A percentile compares a stretch with the other conserved stretches of the same genome.
Conservation (phyloP, 2,329 filamentous ascomycete genomes). For the Nemania sp. region DNA sequence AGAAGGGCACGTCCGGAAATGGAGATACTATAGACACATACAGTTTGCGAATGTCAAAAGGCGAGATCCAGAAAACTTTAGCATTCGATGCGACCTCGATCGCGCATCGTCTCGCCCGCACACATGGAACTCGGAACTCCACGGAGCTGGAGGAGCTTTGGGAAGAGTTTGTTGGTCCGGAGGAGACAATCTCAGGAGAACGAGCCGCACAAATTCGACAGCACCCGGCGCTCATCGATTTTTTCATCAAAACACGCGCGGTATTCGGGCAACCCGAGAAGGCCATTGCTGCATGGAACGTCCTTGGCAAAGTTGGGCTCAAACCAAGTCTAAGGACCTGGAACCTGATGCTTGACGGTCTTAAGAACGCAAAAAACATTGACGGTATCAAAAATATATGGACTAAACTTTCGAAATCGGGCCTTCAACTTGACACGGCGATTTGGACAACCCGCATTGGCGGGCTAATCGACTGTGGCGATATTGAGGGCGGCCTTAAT, state of each 20-base stretch:
- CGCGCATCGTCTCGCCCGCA: slow-evolving; percentile 25
- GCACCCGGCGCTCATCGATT: slow-evolving; percentile 35
- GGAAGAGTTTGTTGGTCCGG: slow-evolving; percentile 32
- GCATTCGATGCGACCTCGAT: slow-evolving; percentile 20
- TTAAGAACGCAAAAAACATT: slow-evolving; percentile 61
- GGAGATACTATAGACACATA: not conserved
- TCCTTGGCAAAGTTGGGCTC: slow-evolving; percentile 49
- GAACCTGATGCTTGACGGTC: slow-evolving; percentile 74
- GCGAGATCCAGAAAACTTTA: too few relatives aligned
- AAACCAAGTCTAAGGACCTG: slow-evolving; percentile 68
- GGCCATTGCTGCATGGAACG: slow-evolving; percentile 37
- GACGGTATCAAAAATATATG: slow-evolving; percentile 69
- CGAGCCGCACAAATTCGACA: slow-evolving; percentile 30
- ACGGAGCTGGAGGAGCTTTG: slow-evolving; percentile 36
- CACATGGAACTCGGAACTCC: slow-evolving; percentile 23
- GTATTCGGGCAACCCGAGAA: slow-evolving; percentile 35
- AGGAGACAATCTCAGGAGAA: slow-evolving; percentile 23
- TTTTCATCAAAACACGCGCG: slow-evolving; percentile 39
- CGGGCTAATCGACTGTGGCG: slow-evolving; percentile 62
- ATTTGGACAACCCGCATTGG: slow-evolving; percentile 75
- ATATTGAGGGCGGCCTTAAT: slow-evolving; percentile 59
- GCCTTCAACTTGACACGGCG: slow-evolving; percentile 64
- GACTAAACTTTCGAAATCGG: slow-evolving; percentile 62
- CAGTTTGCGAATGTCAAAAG: not conserved
- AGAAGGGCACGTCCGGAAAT: slow-evolving; percentile 8